Base-by-base conservation (phyloP, 2,329 filamentous ascomycete genomes). In the Huntiella moniliformis region DNA sequence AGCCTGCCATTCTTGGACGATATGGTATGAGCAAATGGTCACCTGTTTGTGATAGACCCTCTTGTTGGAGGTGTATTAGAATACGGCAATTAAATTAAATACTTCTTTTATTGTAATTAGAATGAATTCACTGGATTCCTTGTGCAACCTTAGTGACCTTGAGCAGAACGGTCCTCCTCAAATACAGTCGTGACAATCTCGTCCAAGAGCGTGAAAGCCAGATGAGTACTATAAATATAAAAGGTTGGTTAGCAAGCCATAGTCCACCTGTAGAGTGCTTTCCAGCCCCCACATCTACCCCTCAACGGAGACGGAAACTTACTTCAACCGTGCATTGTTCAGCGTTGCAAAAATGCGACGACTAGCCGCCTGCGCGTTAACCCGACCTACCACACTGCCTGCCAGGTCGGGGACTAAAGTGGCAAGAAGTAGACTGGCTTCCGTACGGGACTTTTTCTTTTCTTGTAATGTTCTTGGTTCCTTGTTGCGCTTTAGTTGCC, bases 321-420 rank as follows among this genome's bases (percentile, higher is more conserved):
- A 87, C 82, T 96, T 95, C 53, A 98, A 66, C 52, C 85, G 71
- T 49, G 77, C 71, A 62, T 96, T 98, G 61, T 98, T 98, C 54
- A 96, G 67, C 39, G 83, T 86, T 7, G 86, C 87, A 65, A 92
- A 84, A 41, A 96, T 74, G 55, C 87, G 81, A 54, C 88, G 73
- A 52, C 86, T 87, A 16, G 91, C 91, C 47, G 80, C 81, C 59
- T 92, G 82, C 12, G 92, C 91, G 64, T 98, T 98, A 38, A 79
- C 74, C 55, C 86, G 74, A 4, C 91, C 91, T 12, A 98, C 92
- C 5, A 98, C 92, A 61, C 82, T 94, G 5, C 81, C 86, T 6
- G 84, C 88, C 47, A 98, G 59, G 59, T 98, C 91, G 2, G 91
- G 91, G 15, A 98, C 70, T 42, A 98, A 70, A 7, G 86, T 93